phyloP scores from a whole-genome alignment of 2,329 filamentous ascomycete species.

The Nemania serpens region DNA sequence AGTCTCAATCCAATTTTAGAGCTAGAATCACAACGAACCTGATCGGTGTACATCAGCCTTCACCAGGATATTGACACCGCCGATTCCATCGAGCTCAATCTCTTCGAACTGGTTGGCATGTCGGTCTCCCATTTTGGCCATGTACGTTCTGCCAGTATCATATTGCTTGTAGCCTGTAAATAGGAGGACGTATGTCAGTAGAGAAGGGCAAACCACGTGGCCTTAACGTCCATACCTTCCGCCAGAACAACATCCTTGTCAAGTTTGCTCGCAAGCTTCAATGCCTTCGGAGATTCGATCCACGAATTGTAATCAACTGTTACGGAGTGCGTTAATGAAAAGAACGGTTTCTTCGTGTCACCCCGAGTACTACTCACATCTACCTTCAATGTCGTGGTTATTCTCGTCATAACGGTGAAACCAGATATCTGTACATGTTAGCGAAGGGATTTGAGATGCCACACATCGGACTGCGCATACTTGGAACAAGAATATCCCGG shows the following conservation, averaged over 20 bases:
- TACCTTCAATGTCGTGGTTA: conserved; percentile 85
- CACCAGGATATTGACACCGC: conserved; percentile 95
- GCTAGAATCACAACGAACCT: conserved; percentile 57
- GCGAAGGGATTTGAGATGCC: neutral
- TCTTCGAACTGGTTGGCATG: conserved; percentile 89
- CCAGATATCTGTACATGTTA: conserved; percentile 75
- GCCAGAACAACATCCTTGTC: conserved; percentile 83
- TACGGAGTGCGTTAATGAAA: conserved; percentile 29
- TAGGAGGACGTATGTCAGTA: conserved; percentile 13
- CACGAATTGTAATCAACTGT: conserved; percentile 98
- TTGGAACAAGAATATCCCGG: conserved; percentile 90
- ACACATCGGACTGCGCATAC: conserved; percentile 58
- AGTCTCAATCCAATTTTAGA: conserved; percentile 27
- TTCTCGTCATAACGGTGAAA: conserved; percentile 83
- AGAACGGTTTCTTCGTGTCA: too few species aligned
- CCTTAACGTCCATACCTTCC: conserved; percentile 69
- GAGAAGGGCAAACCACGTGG: conserved; percentile 17
- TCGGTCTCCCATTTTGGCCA: conserved; percentile 92
- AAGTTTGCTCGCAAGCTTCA: conserved; percentile 72
- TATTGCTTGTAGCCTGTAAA: conserved; percentile 84
- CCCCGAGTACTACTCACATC: conserved; percentile 66
- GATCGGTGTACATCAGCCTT: conserved; percentile 97
- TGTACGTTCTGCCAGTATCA: conserved; percentile 85
- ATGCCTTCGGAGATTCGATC: conserved; percentile 88
- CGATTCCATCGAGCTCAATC: conserved; percentile 91